Evolutionary conservation across 768 basidiomycete species (phyloP).

Genomic region (Tylopilus felleus): DNA sequence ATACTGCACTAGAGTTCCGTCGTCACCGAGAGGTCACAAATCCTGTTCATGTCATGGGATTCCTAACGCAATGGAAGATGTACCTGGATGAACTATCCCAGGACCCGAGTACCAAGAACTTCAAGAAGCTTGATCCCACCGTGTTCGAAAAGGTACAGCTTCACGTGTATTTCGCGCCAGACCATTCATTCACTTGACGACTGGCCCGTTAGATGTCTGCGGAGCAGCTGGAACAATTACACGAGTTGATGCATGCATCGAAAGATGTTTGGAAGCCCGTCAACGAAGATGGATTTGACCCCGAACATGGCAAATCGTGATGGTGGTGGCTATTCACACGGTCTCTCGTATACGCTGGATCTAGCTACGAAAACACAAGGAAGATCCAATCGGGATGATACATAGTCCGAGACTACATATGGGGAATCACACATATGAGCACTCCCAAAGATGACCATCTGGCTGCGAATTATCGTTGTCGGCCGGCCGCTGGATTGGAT

Average conservation of each 20-base stretch:
- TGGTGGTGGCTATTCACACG: neutral
- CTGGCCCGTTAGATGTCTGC: conserved; percentile 63
- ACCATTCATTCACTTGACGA: neutral
- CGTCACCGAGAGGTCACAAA: conserved; percentile 77
- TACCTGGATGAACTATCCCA: conserved; percentile 75
- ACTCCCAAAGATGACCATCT: conserved; percentile 2
- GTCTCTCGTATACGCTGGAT: conserved; percentile 3
- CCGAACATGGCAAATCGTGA: conserved; percentile 14
- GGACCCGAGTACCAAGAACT: conserved; percentile 39
- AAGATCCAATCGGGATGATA: conserved; percentile 1
- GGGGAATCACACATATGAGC: neutral
- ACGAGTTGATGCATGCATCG: conserved; percentile 91
- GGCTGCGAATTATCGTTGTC: neutral
- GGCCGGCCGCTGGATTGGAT: neutral
- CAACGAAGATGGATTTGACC: conserved; percentile 4
- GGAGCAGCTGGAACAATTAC: conserved; percentile 90
- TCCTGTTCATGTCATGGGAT: conserved; percentile 89
- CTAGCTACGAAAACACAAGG: neutral
- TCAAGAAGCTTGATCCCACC: conserved; percentile 67
- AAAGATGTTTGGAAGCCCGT: conserved; percentile 82
- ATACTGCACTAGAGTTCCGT: conserved; percentile 68
- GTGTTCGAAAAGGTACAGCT: conserved; percentile 67
- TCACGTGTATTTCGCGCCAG: conserved; percentile 1
- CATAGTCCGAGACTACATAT: conserved; percentile 2
- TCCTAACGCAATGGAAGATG: conserved; percentile 91